These are phyloP conservation scores for Mayamaea pseudoterrestris DNA, from an alignment of 108 stramenopile species.

Conservation along the genomic window DNA sequence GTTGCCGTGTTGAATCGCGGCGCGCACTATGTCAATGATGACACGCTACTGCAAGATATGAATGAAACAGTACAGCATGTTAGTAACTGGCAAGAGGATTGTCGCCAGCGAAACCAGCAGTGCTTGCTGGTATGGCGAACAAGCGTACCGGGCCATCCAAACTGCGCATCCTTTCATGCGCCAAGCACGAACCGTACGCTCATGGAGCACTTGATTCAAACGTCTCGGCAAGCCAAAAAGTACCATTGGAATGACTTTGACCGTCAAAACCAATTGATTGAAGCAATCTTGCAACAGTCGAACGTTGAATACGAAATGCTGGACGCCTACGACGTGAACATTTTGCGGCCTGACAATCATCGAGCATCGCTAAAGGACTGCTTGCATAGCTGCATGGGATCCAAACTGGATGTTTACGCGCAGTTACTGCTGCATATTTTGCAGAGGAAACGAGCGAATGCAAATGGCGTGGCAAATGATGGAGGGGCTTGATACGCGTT, in stretches of 20 bases:
- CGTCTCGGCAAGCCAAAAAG: constrained; percentile 8
- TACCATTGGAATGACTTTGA: constrained; percentile 34
- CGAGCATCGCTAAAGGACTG: constrained; percentile 23
- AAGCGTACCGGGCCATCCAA: constrained; percentile 33
- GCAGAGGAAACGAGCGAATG: constrained; percentile 5
- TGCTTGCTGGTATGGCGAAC: constrained; percentile 25
- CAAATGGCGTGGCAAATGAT: no score
- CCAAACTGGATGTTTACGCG: constrained; percentile 34
- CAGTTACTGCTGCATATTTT: constrained; percentile 24
- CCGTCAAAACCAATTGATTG: constrained; percentile 25
- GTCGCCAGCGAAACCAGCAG: neutral
- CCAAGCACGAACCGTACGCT: constrained; percentile 18
- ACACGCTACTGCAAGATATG: constrained; percentile 12
- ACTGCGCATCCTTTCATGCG: constrained; percentile 23
- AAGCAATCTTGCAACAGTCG: neutral
- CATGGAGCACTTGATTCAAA: constrained; percentile 28
- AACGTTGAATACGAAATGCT: constrained; percentile 10
- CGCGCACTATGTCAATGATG: constrained; percentile 30
- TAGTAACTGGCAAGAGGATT: constrained; percentile 15
- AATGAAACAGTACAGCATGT: constrained; percentile 8
- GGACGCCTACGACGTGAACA: constrained; percentile 34
- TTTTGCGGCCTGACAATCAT: constrained; percentile 32
- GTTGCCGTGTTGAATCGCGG: constrained; percentile 34
- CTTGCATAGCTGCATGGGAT: constrained; percentile 34
- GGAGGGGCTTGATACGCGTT: no score